These are phyloP conservation scores for Aurifilum marmelostoma DNA, from an alignment of 2,329 filamentous ascomycete genomes.

Conservation along the genomic window DNA sequence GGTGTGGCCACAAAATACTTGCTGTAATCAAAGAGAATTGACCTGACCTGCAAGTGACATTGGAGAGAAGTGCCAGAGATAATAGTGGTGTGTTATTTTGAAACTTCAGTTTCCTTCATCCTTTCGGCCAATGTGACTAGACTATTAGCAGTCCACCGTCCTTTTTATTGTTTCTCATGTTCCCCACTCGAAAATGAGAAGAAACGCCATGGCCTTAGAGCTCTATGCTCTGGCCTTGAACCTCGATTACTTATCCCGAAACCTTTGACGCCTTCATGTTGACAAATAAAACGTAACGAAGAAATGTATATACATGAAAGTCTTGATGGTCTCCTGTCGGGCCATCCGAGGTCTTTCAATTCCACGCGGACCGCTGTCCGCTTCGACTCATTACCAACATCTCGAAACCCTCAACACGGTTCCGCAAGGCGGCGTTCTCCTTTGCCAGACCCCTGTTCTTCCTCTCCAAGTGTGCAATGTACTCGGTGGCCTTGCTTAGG, in stretches of 20 bases:
- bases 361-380: conserved; percentile 30
- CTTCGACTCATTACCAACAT: conserved; percentile 37
- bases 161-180: not conserved
- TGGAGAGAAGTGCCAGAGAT: not conserved
- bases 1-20: too few relatives aligned
- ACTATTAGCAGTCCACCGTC: not conserved
- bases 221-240: not conserved
- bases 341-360: conserved; percentile 21
- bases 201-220: not conserved
- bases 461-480: conserved; percentile 41
- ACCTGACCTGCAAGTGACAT: too few relatives aligned
- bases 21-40: too few relatives aligned
- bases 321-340: not conserved
- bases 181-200: not conserved
- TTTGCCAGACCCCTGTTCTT: conserved; percentile 45
- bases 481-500: conserved; percentile 45
- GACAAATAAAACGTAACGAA: not conserved
- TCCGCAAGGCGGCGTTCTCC: conserved; percentile 50
- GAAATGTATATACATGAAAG: not conserved
- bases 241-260: not conserved
- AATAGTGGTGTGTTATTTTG: not conserved
- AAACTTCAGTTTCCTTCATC: not conserved
- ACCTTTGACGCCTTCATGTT: not conserved
- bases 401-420: conserved; percentile 39
- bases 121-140: not conserved